Evolutionary conservation across 768 basidiomycete species (phyloP), one percentile per base, ranked within the genome.

Genomic region (Hortiboletus campestris): DNA sequence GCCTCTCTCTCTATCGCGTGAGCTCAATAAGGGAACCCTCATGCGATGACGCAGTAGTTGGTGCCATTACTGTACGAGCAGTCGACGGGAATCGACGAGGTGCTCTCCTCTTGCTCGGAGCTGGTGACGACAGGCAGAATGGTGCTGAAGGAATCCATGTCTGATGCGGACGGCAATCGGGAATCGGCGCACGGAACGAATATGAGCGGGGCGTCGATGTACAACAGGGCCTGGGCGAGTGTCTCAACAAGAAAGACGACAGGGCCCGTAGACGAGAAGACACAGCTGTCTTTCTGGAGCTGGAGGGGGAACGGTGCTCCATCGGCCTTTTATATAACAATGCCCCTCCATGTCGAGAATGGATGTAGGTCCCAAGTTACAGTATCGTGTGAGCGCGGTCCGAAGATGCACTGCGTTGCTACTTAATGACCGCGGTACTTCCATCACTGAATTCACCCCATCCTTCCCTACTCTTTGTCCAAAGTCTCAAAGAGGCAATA

Each of bases 131-230:
- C 20, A 6, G 65, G 59, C 28, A 61, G 38, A 46, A 60, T 31
- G n/a, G 53, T 46, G 50, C 4, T 58, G 50, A 68, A 63, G 29
- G 59, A 52, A 45, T 68, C 67, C 67, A 68, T 68, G 11, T 53
- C 55, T 45, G 52, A 44, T 38, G 41, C 3, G 13, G 58, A 38
- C 36, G 51, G 32, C 2, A 14, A 43, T 39, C 1, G 29, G 29
- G 1, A 29, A 29, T 22, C 4, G 29, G 32, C 10, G 12, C 35
- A n/a, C 34, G 43, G 20, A 28, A 31, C 4, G 40, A 44, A 29
- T 35, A 19, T 38, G 45, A 17, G 6, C 19, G 20, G 40, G 34
- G 35, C 17, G 22, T 29, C 6, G 48, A 38, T 16, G 32, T 31
- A 32, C 25, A n/a, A 35, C 28, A 43, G 39, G 28, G 52, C 55